Base-by-base conservation (phyloP, 2,329 filamentous ascomycete genomes). In the Graphilbum sp. region DNA sequence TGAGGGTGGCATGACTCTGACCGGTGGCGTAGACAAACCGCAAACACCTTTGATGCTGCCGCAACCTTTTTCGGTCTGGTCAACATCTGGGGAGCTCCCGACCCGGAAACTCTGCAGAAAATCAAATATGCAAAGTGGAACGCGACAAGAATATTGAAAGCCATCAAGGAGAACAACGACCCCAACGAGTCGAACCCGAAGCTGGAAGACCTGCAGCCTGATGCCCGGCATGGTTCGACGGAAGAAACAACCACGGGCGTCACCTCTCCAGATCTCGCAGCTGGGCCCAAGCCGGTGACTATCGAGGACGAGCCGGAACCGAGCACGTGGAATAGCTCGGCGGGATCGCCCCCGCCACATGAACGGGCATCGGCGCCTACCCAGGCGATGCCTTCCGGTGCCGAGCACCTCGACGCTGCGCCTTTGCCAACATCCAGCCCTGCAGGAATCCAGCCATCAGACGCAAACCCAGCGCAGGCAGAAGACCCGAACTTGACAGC, bases 81-180 rank as follows among this genome's bases (percentile, higher is more conserved):
- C 40, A 78, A 78, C 45, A 80, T 94, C 50, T 98, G 88, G 86
- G 79, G 75, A 6, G 59, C 72, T 0, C 62, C 78, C 11, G 83
- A 93, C 25, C 60, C 71, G 1, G 86, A 96, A 51, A 74, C 78
- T 17, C 67, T 75, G 30, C 73, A 85, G 39, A 96, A 94, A 64
- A 85, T 88, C 59, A 95, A 92, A 56, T 98, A 84, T 54, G 86
- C 88, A 32, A 98, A 96, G 58, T 98, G 84, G 69, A 92, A 96
- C 55, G 87, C 88, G 2, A 64, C 88, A 27, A 75, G 90, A 41
- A 98, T 98, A 52, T 67, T 82, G 15, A 94, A 84, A 58, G 90
- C 90, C 11, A 71, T 95, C 50, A 90, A 87, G 52, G 82, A 87
- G 31, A 86, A 86, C 38, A 79, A 83, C 46, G 87, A 98, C 52